Evolutionary conservation across 352 stramenopile genomes (phyloP).

Genomic region (Plasmopara muralis): DNA sequence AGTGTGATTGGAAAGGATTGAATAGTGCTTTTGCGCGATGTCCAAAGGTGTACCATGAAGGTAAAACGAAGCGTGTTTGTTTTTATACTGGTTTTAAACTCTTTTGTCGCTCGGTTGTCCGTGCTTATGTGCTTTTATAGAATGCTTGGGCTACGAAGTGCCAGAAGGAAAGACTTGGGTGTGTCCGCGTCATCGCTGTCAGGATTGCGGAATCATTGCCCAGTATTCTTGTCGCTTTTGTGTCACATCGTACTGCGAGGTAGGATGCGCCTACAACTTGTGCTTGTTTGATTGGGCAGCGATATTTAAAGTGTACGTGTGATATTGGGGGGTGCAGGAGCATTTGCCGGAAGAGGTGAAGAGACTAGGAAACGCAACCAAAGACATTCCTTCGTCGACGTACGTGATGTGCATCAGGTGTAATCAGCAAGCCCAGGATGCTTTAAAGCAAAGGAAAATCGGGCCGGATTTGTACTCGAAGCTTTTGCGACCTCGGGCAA

Average conservation of each 20-base stretch:
- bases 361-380: constrained; percentile 36
- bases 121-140: constrained; percentile 19
- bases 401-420: constrained; percentile 65
- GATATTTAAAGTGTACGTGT: background rate
- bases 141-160: constrained; percentile 61
- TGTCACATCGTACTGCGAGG: constrained; percentile 64
- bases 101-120: background rate
- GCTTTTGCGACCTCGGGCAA: constrained; percentile 22
- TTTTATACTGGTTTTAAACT: background rate
- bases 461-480: constrained; percentile 26
- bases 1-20: constrained; percentile 67
- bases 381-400: constrained; percentile 42
- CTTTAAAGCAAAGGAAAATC: constrained; percentile 43
- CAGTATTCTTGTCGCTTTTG: constrained; percentile 58
- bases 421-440: constrained; percentile 26
- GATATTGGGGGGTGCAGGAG: constrained; percentile 20
- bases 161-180: constrained; percentile 51
- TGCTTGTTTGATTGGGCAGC: too few species aligned
- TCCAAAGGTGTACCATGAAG: constrained; percentile 79
- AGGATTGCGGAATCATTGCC: constrained; percentile 52
- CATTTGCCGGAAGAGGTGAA: constrained; percentile 42
- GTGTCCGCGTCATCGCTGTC: constrained; percentile 64
- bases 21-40: constrained; percentile 35
- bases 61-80: constrained; percentile 15
- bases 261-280: constrained; percentile 7